Conservation (phyloP, 495 filamentous ascomycete genomes). For the Xylaria telfairii region DNA sequence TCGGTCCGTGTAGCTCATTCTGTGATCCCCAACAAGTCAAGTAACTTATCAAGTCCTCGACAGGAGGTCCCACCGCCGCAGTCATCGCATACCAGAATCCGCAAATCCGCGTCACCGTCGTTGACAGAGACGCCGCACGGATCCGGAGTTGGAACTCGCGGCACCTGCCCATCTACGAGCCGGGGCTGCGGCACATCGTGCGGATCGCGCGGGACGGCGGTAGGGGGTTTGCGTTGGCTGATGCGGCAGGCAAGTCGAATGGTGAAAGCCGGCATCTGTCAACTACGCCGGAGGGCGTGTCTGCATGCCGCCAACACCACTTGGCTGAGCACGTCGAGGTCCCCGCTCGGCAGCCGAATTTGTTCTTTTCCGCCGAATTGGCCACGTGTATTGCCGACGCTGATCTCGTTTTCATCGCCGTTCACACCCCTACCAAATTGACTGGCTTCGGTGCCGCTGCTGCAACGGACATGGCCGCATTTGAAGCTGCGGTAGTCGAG, state of each 20-base stretch:
- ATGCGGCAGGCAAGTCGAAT: constrained; percentile 16
- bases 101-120: constrained; percentile 69
- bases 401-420: constrained; percentile 78
- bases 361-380: constrained; percentile 75
- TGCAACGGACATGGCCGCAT: constrained; percentile 73
- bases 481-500: constrained; percentile 72
- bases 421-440: constrained; percentile 82
- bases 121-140: constrained; percentile 69
- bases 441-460: constrained; percentile 72
- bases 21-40: not conserved
- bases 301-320: not conserved
- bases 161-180: constrained; percentile 79
- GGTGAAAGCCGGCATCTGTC: not conserved
- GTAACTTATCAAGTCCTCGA: not conserved
- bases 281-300: not conserved
- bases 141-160: constrained; percentile 75
- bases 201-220: constrained; percentile 65
- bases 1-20: constrained; percentile 51
- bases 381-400: constrained; percentile 66
- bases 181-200: constrained; percentile 72
- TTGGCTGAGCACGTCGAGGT: constrained; percentile 8
- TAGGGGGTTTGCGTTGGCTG: constrained; percentile 36
- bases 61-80: constrained; percentile 77
- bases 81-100: constrained; percentile 77
- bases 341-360: constrained; percentile 57